Percentiles rank a stretch among this genome's conserved stretches.
Evolutionary conservation across 73 alveolate species (phyloP).

Genomic region (Paramecium primaurelia): DNA sequence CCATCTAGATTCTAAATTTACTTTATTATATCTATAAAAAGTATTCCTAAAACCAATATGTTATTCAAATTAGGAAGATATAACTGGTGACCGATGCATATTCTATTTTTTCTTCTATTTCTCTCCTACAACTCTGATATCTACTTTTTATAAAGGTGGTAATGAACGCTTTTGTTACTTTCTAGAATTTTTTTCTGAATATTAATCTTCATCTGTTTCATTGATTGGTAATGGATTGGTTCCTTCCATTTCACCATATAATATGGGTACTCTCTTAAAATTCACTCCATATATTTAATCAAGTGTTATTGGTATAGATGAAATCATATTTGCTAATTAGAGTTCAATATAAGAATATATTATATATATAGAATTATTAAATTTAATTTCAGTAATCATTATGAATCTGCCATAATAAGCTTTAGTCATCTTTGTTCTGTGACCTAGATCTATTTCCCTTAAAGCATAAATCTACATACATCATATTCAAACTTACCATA

Average conservation of each 20-base stretch:
- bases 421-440: neutral
- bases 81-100: neutral
- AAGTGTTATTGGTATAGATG: neutral
- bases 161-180: slow-evolving; percentile 1
- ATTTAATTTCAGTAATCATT: neutral
- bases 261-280: neutral
- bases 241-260: slow-evolving; percentile 40
- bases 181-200: neutral
- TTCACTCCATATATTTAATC: slow-evolving; percentile 26
- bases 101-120: neutral
- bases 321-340: neutral
- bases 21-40: slow-evolving; percentile 33
- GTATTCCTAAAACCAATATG: slow-evolving; percentile 42
- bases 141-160: neutral
- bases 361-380: neutral
- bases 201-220: neutral
- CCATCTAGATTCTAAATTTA: neutral
- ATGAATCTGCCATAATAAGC: neutral
- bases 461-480: neutral
- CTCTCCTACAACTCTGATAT: neutral
- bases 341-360: neutral
- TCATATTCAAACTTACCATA: neutral
- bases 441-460: neutral
- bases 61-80: slow-evolving; percentile 2
- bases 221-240: slow-evolving; percentile 19